Conservation (phyloP, 1,284 basidiomycete genomes). For the Cutaneotrichosporon cyanovorans region DNA sequence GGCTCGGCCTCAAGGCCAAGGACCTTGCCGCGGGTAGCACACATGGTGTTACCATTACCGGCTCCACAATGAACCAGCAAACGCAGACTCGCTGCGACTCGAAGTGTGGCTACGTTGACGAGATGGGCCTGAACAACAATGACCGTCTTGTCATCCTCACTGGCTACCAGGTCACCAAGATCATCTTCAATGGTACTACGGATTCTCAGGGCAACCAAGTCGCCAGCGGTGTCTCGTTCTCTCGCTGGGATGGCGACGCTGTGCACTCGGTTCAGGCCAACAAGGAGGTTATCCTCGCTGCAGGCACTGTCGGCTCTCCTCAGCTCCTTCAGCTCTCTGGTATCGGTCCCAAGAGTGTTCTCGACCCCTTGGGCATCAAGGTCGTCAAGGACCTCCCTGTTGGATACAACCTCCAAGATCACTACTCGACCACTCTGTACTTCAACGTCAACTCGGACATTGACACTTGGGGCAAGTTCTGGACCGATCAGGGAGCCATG, state of each 20-base stretch:
- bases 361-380: slow-evolving; percentile 52
- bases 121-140: slow-evolving; percentile 55
- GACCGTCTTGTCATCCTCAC: slow-evolving; percentile 52
- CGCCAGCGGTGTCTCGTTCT: slow-evolving; percentile 57
- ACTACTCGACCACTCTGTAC: slow-evolving; percentile 48
- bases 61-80: slow-evolving; percentile 57
- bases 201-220: slow-evolving; percentile 47
- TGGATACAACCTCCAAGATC: slow-evolving; percentile 68
- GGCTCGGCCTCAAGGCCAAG: slow-evolving; percentile 50
- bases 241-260: slow-evolving; percentile 38
- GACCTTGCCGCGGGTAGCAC: slow-evolving; percentile 31
- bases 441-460: slow-evolving; percentile 20
- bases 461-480: slow-evolving; percentile 38
- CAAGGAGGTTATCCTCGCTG: slow-evolving; percentile 50
- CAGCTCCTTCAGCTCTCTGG: slow-evolving; percentile 64
- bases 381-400: slow-evolving; percentile 56
- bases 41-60: slow-evolving; percentile 49
- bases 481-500: slow-evolving; percentile 14
- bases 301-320: slow-evolving; percentile 59
- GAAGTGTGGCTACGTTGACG: slow-evolving; percentile 62
- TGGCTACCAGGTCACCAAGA: slow-evolving; percentile 55
- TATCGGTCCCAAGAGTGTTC: slow-evolving; percentile 57
- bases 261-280: slow-evolving; percentile 50
- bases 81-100: slow-evolving; percentile 63
- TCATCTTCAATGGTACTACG: slow-evolving; percentile 55